Base-by-base conservation (phyloP, 1,139 yeast species). In the Debaryomyces coudertii region DNA sequence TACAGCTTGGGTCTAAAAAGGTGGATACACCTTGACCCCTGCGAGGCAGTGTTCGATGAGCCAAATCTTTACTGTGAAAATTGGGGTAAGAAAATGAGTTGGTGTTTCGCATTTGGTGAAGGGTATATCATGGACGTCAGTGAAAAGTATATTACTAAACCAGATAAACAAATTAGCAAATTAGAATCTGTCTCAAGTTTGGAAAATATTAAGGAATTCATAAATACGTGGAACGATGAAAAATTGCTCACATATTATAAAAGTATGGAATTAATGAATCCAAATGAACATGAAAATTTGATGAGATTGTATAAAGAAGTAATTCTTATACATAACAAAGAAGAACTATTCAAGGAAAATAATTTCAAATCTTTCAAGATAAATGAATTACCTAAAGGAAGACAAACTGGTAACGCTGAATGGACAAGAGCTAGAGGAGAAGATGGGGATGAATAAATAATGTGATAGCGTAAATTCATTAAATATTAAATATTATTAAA, bases 41-140 rank as follows among this genome's bases (percentile, higher is more conserved):
- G 98, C 61, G 99, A 92, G 57, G 86, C 83, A 35, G 84, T 90
- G 0, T 89, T 76, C 65, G 96, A 92, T 61, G 82, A 88, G 52
- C 97, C 98, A 0, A 63, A 71, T 30, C 68, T 90, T 24, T 92
- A 92, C 58, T 79, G 85, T 42, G 75, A 78, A 34, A 95, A 95
- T 39, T 92, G 98, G 98, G 96, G 95, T 34, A 92, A 92, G 68
- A 80, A 80, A 50, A 92, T 92, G 98, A 86, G 96, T 44, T 89
- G 87, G 66, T 87, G 84, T 2, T 67, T 92, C 47, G 97, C 88
- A 0, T 76, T 87, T 47, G 78, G 83, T 36, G 73, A 71, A 29
- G 73, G 73, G 35, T 90, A 89, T 31, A 73, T 84, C 3, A 61
- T 71, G 5, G 97, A 92, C 62, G 83, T 92, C 39, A 80, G 92